Percentiles rank a stretch among this genome's conserved stretches.
Evolutionary conservation across 2,329 filamentous ascomycete species (phyloP).

Genomic region (Dryadomyces sulphureus): DNA sequence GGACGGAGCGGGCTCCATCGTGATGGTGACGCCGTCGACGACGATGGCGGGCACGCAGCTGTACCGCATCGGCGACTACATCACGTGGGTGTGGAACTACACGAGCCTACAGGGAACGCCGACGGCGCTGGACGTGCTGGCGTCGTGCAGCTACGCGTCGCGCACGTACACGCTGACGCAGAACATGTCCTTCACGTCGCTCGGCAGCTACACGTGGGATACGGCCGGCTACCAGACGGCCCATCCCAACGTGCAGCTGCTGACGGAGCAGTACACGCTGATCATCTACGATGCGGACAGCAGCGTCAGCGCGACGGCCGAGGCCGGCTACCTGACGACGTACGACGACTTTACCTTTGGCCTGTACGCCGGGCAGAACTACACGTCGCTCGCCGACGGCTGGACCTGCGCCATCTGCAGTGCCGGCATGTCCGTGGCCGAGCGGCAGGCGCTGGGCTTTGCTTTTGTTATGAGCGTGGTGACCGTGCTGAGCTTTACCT

Average conservation of each 20-base stretch:
- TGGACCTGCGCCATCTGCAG: slow-evolving; percentile 46
- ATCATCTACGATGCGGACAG: slow-evolving; percentile 45
- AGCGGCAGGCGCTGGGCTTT: slow-evolving; percentile 32
- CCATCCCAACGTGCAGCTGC: slow-evolving; percentile 29
- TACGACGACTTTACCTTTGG: slow-evolving; percentile 37
- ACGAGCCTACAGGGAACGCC: slow-evolving; percentile 43
- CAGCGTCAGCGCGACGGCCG: slow-evolving; percentile 30
- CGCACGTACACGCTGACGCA: slow-evolving; percentile 45
- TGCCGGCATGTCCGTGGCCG: slow-evolving; percentile 30
- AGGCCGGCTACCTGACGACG: slow-evolving; percentile 39
- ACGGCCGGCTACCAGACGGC: slow-evolving; percentile 34
- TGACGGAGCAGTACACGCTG: slow-evolving; percentile 43
- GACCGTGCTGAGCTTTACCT: slow-evolving; percentile 46
- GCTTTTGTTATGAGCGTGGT: slow-evolving; percentile 38
- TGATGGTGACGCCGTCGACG: slow-evolving; percentile 36
- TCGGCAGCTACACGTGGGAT: slow-evolving; percentile 42
- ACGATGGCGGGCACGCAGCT: slow-evolving; percentile 29
- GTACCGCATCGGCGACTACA: slow-evolving; percentile 44
- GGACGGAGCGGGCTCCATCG: slow-evolving; percentile 34
- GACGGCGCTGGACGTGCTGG: slow-evolving; percentile 43
- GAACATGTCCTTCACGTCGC: slow-evolving; percentile 44
- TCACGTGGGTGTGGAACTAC: slow-evolving; percentile 53
- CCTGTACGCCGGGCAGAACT: slow-evolving; percentile 37
- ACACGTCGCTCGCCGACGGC: slow-evolving; percentile 30
- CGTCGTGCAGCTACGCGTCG: slow-evolving; percentile 36